These are phyloP conservation scores for Solanum lignicaule DNA, from an alignment of 257 asterid genomes.

Conservation along the genomic window DNA sequence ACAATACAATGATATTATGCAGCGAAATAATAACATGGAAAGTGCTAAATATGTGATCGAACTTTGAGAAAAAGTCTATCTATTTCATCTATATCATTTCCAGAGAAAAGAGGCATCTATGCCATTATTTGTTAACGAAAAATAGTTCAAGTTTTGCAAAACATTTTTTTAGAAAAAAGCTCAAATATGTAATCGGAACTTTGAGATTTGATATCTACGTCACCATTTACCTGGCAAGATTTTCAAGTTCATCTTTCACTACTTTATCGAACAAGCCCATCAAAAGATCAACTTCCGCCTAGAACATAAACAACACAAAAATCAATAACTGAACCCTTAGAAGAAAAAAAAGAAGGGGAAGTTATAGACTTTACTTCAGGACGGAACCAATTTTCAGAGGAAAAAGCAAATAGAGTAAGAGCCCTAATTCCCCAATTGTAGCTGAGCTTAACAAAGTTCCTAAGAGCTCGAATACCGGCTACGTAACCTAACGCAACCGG, in stretches of 20 bases:
- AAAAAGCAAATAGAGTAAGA: slow-evolving; percentile 60
- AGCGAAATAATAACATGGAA: too few relatives aligned
- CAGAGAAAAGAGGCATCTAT: too few relatives aligned
- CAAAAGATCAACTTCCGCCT: slow-evolving; percentile 24
- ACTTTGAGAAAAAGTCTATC: too few relatives aligned
- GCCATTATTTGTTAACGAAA: too few relatives aligned
- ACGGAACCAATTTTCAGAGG: slow-evolving; percentile 58
- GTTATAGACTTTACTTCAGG: slow-evolving; percentile 30
- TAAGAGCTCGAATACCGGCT: slow-evolving; percentile 37
- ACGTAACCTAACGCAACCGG: slow-evolving; percentile 35
- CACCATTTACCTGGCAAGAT: slow-evolving; percentile 3
- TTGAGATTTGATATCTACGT: not conserved
- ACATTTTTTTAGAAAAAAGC: too few relatives aligned
- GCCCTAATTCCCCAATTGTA: slow-evolving; percentile 37
- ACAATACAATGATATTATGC: too few relatives aligned
- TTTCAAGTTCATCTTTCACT: slow-evolving; percentile 1
- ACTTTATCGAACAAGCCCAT: slow-evolving; percentile 15
- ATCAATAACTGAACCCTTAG: not conserved
- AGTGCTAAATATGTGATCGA: too few relatives aligned
- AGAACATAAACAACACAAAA: not conserved
- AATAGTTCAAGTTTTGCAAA: accelerated
- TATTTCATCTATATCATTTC: too few relatives aligned
- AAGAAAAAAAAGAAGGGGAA: not conserved
- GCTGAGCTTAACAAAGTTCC: slow-evolving; percentile 27
- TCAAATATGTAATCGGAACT: too few relatives aligned